Evolutionary conservation across 2,329 filamentous ascomycete genomes (phyloP), one percentile per base, ranked within the genome.

Genomic region (Diaporthe sp.): DNA sequence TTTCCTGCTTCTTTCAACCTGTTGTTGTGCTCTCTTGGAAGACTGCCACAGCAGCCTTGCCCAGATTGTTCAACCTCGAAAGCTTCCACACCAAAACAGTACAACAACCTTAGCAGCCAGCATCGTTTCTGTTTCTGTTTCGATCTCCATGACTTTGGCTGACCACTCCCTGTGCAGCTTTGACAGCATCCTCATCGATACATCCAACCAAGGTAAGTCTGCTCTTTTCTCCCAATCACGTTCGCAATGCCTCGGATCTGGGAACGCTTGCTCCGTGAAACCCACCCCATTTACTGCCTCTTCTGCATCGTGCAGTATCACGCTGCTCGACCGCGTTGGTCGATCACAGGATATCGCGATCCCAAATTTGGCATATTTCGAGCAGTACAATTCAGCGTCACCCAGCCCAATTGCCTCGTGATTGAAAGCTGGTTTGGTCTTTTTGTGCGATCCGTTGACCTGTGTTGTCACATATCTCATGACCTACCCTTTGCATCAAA

Each of bases 141-240:
- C n/a, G n/a, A 17, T 54, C 22, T 54, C 9, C 10, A 22, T 42
- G 10, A 55, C 19, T 12, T 22, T 30, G 38, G 38, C 73, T 75
- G 55, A 75, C 54, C 35, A 10, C 9, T 67, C 42, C 22, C 52
- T 73, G 35, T 66, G 0, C 71, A 76, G 74, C 72, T 74, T 74
- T 74, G 68, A 72, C 38, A 76, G 55, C 55, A 76, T 76, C 72
- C 54, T 60, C 68, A 72, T 74, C n/a, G 60, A 73, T 76, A 76
- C 75, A 68, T 40, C 64, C 72, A 76, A 72, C 54, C 72, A 72
- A 69, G 60, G 75, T 66, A 13, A 68, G 64, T 68, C 47, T 30
- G 8, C 33, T 68, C 13, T 54, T 22, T 10, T 40, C 12, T 54
- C 13, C 12, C 15, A 12, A 22, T 28, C 33, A 15, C 15, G 22